Evolutionary conservation across 75 land plant genomes (phyloP).

Genomic region (Cunninghamia lanceolata): DNA sequence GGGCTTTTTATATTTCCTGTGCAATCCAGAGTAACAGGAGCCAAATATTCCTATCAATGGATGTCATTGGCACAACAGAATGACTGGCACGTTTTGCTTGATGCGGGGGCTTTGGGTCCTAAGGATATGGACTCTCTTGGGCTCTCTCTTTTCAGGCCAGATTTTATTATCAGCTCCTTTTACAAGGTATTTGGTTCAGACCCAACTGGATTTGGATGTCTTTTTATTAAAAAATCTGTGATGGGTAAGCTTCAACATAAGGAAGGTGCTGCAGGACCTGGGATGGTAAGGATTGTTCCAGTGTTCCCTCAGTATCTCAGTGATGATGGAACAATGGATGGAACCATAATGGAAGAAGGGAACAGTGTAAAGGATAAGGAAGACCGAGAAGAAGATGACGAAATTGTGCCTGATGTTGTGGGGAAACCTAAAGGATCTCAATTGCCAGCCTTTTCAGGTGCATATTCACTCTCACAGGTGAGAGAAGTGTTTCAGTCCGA

Average conservation of each 20-base stretch:
- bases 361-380: slow-evolving; percentile 40
- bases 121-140: slow-evolving; percentile 95
- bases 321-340: slow-evolving; percentile 60
- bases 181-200: slow-evolving; percentile 86
- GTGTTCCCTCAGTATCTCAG: slow-evolving; percentile 59
- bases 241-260: slow-evolving; percentile 63
- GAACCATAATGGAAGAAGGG: slow-evolving; percentile 16
- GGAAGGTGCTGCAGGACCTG: slow-evolving; percentile 51
- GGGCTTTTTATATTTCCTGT: slow-evolving; percentile 89
- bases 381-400: slow-evolving; percentile 30
- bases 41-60: slow-evolving; percentile 92
- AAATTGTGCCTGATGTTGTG: slow-evolving; percentile 14
- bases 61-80: slow-evolving; percentile 85
- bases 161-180: slow-evolving; percentile 84
- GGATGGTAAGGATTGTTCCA: slow-evolving; percentile 74
- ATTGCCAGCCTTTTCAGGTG: slow-evolving; percentile 79
- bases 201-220: slow-evolving; percentile 91
- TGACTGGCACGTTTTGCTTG: slow-evolving; percentile 88
- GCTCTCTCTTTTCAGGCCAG: slow-evolving; percentile 77
- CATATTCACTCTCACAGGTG: slow-evolving; percentile 59
- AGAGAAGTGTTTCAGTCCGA: slow-evolving; percentile 65
- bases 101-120: slow-evolving; percentile 85
- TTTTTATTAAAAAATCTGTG: slow-evolving; percentile 76
- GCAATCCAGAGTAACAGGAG: slow-evolving; percentile 79
- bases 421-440: slow-evolving; percentile 25